phyloP scores from a whole-genome alignment of 495 filamentous ascomycete species.

The Podospora tetraspora region DNA sequence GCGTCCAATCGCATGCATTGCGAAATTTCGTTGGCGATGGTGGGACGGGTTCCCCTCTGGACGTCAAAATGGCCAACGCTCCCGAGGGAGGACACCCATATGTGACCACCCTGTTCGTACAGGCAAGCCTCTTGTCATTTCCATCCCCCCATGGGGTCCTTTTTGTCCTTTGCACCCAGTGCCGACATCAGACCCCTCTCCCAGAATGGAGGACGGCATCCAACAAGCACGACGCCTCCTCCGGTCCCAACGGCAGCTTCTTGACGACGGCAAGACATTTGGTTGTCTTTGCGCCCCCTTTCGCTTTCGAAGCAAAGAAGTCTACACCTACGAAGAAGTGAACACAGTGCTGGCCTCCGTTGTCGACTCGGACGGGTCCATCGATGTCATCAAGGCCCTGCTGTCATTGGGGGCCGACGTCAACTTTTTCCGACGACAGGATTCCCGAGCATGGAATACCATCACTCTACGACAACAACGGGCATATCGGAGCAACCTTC shows the following conservation, averaged over 20 bases:
- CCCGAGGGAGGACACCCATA: background rate
- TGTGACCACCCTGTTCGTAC: background rate
- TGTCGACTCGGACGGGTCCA: conserved; percentile 24
- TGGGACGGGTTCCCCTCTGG: background rate
- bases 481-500: conserved; percentile 24
- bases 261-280: conserved; percentile 15
- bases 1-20: background rate
- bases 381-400: conserved; percentile 26
- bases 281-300: conserved; percentile 19
- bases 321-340: conserved; percentile 25
- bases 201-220: conserved; percentile 20
- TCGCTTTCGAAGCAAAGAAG: conserved; percentile 13
- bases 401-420: conserved; percentile 29
- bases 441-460: conserved; percentile 20
- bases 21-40: background rate
- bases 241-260: conserved; percentile 20
- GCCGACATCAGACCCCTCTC: background rate
- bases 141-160: background rate
- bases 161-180: background rate
- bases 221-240: conserved; percentile 27
- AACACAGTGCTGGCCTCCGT: conserved; percentile 28
- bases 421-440: conserved; percentile 26
- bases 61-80: background rate
- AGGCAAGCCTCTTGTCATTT: background rate
- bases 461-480: conserved; percentile 17